Evolutionary conservation across 2,329 filamentous ascomycete species (phyloP), one percentile per base, ranked within the genome.

Genomic region (Coniochaeta sp.): DNA sequence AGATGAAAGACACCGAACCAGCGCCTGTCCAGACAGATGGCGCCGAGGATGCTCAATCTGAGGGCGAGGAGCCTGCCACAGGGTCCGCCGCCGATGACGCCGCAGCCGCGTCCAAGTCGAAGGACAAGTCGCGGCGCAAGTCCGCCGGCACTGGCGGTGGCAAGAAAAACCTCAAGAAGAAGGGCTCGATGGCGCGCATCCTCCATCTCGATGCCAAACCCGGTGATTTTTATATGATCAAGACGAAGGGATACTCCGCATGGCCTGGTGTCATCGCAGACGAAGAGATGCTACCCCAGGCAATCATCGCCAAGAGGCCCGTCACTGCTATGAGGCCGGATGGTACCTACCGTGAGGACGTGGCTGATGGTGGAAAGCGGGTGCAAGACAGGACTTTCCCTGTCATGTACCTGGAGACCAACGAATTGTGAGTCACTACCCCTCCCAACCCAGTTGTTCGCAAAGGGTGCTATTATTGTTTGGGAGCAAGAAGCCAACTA

Each of bases 191-290:
- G 71, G 77, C 79, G 56, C 85, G 85, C 64, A 76, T 87, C 57
- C 79, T 79, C 42, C 81, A 90, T 60, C 77, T 89, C 50, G 82
- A 96, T 65, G 91, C 89, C 57, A 79, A 95, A 73, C 89, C 94
- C 4, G 94, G 95, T 60, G 87, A 97, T 62, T 87, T 91, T 71
- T 97, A 87, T 71, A 85, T 95, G 65, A 90, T 95, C 57, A 89
- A 91, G 68, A 84, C 99, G 69, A 96, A 95, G 77, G 94, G 92
- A 54, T 95, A 89, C 69, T 89, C 94, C 28, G 86, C 89, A 33
- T 99, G 94, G 94, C 94, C 94, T 14, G 86, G 90, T 51, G 88
- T 99, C 65, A 83, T 99, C 61, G 94, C 89, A 67, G 91, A 96
- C 65, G 92, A 99, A 68, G 85, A 86, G 56, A 97, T 99, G 86